Evolutionary conservation across 2,329 filamentous ascomycete genomes (phyloP).

Genomic region (Sclerotinia subarctica): DNA sequence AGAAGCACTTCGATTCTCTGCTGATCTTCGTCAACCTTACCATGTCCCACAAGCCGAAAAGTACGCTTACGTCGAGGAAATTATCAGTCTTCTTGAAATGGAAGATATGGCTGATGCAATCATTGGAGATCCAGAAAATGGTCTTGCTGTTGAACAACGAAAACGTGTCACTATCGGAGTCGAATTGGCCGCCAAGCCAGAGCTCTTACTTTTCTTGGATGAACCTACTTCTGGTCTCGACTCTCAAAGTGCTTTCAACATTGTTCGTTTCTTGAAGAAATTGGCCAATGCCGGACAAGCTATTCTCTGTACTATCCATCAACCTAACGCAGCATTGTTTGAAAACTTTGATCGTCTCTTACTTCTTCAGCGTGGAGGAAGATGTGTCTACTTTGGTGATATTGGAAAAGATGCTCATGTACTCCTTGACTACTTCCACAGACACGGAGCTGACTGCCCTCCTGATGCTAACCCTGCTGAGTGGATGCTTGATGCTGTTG

Average conservation of each 20-base stretch:
- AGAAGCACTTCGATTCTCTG: constrained; percentile 65
- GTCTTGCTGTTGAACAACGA: constrained; percentile 63
- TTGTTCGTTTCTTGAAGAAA: constrained; percentile 57
- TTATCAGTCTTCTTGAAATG: constrained; percentile 63
- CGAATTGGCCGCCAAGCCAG: constrained; percentile 57
- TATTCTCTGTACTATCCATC: constrained; percentile 68
- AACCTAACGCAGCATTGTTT: constrained; percentile 66
- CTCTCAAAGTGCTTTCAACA: constrained; percentile 57
- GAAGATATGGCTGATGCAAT: constrained; percentile 64
- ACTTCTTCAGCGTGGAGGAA: constrained; percentile 59
- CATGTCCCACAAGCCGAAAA: constrained; percentile 58
- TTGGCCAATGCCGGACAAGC: constrained; percentile 61
- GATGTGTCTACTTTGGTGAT: constrained; percentile 65
- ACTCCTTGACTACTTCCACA: constrained; percentile 48
- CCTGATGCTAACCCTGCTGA: constrained; percentile 55
- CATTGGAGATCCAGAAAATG: constrained; percentile 57
- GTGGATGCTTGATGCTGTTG: constrained; percentile 62
- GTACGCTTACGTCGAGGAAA: constrained; percentile 62
- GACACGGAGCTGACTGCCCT: constrained; percentile 51
- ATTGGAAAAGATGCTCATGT: constrained; percentile 60
- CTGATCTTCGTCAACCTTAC: constrained; percentile 59
- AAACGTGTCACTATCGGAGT: constrained; percentile 65
- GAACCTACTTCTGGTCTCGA: constrained; percentile 59
- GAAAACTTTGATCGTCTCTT: constrained; percentile 67
- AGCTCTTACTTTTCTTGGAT: constrained; percentile 57